Conservation (phyloP, 2,329 filamentous ascomycete species). For the Chrysosporium keratinophilum region DNA sequence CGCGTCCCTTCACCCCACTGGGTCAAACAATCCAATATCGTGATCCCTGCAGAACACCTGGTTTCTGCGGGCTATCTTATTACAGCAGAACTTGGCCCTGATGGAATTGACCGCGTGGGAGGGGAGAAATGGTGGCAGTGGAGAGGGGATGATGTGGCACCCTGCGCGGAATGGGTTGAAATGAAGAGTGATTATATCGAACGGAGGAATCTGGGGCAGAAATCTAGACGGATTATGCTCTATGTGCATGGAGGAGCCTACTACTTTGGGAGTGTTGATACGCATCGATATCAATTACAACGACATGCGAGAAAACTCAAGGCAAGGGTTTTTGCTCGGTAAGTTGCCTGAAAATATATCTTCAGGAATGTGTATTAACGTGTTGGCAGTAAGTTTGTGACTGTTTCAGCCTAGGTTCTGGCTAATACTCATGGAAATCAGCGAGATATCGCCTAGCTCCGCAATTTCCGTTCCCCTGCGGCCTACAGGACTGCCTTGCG, state of each 20-base stretch:
- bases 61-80: slow-evolving; percentile 56
- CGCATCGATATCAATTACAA: slow-evolving; percentile 97
- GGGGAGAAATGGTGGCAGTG: slow-evolving; percentile 85
- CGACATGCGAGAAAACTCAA: slow-evolving; percentile 88
- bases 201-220: slow-evolving; percentile 51
- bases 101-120: slow-evolving; percentile 65
- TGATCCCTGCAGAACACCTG: slow-evolving; percentile 55
- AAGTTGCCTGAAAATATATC: slow-evolving; percentile 15
- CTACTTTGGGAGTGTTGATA: slow-evolving; percentile 90
- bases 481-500: slow-evolving; percentile 78
- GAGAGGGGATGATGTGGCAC: slow-evolving; percentile 52
- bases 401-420: neutral
- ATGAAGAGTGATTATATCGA: slow-evolving; percentile 74
- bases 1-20: slow-evolving; percentile 84
- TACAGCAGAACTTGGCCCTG: slow-evolving; percentile 62
- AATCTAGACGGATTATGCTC: slow-evolving; percentile 68
- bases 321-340: slow-evolving; percentile 70
- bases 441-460: slow-evolving; percentile 76
- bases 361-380: slow-evolving; percentile 13
- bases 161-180: slow-evolving; percentile 91
- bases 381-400: slow-evolving; percentile 7
- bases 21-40: slow-evolving; percentile 65
- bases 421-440: slow-evolving; percentile 12
- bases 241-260: slow-evolving; percentile 93
- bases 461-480: slow-evolving; percentile 92